phyloP scores from a whole-genome alignment of 371 early-diverging fungal species.

The Coemansia sp. region DNA sequence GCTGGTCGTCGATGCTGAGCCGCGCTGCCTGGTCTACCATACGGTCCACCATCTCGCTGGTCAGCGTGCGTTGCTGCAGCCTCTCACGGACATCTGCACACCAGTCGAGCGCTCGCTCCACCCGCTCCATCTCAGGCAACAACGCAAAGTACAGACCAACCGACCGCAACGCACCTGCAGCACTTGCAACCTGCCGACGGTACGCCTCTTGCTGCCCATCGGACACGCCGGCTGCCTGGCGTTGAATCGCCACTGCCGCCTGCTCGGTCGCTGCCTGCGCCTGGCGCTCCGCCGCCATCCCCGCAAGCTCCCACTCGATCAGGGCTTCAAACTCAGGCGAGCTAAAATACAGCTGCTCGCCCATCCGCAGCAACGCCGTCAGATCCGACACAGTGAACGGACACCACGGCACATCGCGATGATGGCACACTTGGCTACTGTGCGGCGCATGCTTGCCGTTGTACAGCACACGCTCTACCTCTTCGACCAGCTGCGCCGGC shows the following conservation, averaged over 20 bases:
- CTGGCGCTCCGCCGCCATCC: slow-evolving; percentile 17
- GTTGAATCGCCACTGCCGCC: background rate
- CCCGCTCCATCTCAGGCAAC: background rate
- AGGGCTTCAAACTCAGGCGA: slow-evolving; percentile 45
- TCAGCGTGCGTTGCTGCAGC: slow-evolving; percentile 15
- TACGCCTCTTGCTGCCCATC: background rate
- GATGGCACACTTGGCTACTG: background rate
- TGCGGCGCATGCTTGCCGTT: background rate
- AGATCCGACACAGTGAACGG: slow-evolving; percentile 26
- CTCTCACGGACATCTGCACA: slow-evolving; percentile 4
- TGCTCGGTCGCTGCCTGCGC: background rate
- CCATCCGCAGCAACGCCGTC: slow-evolving; percentile 21
- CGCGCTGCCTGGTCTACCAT: slow-evolving; percentile 28
- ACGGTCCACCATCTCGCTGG: slow-evolving; percentile 12
- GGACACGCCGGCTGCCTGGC: background rate
- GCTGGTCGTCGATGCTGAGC: slow-evolving; percentile 6
- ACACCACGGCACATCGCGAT: background rate
- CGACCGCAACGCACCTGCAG: background rate
- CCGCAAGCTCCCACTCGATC: slow-evolving; percentile 20
- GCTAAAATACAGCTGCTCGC: slow-evolving; percentile 39
- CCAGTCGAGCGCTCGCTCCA: slow-evolving; percentile 23
- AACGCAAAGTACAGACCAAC: slow-evolving; percentile 15
- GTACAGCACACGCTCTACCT: slow-evolving; percentile 20
- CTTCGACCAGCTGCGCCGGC: slow-evolving; percentile 17
- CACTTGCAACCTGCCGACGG: background rate